A percentile compares a stretch with the other conserved stretches of the same genome.
These are phyloP conservation scores for Epicoccum sorghinum DNA, from an alignment of 2,329 filamentous ascomycete species.

Conservation along the genomic window DNA sequence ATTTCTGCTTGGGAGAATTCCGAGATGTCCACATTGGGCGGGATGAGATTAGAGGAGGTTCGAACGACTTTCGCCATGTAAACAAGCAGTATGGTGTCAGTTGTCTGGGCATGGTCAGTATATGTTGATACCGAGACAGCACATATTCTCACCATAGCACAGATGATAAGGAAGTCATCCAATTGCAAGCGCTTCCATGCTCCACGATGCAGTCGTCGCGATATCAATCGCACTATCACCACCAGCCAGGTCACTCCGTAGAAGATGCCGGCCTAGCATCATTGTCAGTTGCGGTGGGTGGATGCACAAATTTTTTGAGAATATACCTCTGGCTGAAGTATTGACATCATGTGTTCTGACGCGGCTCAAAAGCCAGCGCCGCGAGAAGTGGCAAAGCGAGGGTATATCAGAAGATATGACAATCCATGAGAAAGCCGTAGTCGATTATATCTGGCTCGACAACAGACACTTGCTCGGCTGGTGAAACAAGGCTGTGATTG, in stretches of 20 bases:
- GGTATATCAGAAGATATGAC: neutral
- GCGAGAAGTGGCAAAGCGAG: constrained; percentile 4
- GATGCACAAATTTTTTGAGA: neutral
- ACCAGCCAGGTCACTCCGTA: constrained; percentile 44
- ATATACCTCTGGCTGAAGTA: constrained; percentile 38
- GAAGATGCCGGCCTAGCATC: constrained; percentile 35
- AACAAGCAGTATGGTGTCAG: constrained; percentile 42
- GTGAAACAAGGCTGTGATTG: constrained; percentile 15
- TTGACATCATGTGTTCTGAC: constrained; percentile 27
- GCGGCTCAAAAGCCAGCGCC: constrained; percentile 12
- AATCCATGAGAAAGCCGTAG: constrained; percentile 7
- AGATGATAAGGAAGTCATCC: constrained; percentile 46
- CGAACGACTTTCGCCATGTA: constrained; percentile 41
- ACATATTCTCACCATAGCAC: constrained; percentile 40
- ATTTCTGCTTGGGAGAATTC: constrained; percentile 47
- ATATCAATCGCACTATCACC: constrained; percentile 36
- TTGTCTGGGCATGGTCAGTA: constrained; percentile 28
- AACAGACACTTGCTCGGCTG: neutral
- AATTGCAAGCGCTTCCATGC: constrained; percentile 41
- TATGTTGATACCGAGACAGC: neutral
- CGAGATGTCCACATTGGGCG: constrained; percentile 39
- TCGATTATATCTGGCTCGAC: constrained; percentile 2
- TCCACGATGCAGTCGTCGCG: constrained; percentile 38
- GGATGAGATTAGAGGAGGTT: constrained; percentile 46
- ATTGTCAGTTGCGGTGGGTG: constrained; percentile 1